Evolutionary conservation across 2,329 filamentous ascomycete genomes (phyloP).

Genomic region (Cladosporium austrohemisphaericum): DNA sequence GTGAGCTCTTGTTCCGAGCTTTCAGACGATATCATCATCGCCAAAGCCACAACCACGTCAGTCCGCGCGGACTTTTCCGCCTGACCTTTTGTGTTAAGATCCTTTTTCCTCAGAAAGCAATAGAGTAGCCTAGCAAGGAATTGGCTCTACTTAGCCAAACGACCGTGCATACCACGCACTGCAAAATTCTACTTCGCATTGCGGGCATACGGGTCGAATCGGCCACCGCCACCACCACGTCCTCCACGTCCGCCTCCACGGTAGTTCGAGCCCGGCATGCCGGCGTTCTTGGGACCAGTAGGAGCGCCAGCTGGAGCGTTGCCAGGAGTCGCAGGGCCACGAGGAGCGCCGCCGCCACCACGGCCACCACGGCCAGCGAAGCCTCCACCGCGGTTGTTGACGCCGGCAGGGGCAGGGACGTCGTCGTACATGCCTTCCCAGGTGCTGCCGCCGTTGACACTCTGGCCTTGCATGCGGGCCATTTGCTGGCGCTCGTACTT

Average conservation of each 20-base stretch:
- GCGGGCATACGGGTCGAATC: slow-evolving; percentile 73
- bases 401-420: slow-evolving; percentile 74
- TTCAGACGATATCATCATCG: too few relatives aligned
- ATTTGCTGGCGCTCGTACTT: slow-evolving; percentile 70
- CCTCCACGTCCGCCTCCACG: slow-evolving; percentile 79
- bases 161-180: background rate
- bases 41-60: too few relatives aligned
- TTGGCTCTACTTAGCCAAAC: background rate
- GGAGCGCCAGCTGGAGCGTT: slow-evolving; percentile 73
- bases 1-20: too few relatives aligned
- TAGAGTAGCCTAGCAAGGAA: too few relatives aligned
- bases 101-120: too few relatives aligned
- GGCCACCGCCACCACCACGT: slow-evolving; percentile 45
- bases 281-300: slow-evolving; percentile 93
- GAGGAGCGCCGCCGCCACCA: slow-evolving; percentile 20
- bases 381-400: slow-evolving; percentile 30
- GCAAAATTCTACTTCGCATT: slow-evolving; percentile 12
- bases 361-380: slow-evolving; percentile 43
- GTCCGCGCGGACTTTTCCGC: too few relatives aligned
- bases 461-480: slow-evolving; percentile 48
- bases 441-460: slow-evolving; percentile 51
- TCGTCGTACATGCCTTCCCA: slow-evolving; percentile 99
- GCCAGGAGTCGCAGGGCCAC: slow-evolving; percentile 32
- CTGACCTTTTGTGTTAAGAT: too few relatives aligned
- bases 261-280: slow-evolving; percentile 87